Evolutionary conservation across 106 monocot genomes (phyloP).

Genomic region (Gastrodia elata): DNA sequence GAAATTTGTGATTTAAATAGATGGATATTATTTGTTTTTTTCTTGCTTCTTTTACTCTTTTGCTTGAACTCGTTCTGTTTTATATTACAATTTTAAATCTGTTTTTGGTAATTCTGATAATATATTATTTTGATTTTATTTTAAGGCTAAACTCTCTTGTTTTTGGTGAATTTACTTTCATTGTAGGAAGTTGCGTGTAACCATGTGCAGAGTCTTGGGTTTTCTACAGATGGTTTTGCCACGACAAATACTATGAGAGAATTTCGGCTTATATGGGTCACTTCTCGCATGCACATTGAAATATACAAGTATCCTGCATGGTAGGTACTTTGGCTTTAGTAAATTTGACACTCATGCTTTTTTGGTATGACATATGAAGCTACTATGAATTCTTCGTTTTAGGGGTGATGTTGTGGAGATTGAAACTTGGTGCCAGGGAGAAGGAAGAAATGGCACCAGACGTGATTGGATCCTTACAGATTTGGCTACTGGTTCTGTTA

Average conservation of each 20-base stretch:
- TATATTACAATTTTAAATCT: background rate
- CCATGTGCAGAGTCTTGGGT: constrained; percentile 97
- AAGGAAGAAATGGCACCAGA: constrained; percentile 85
- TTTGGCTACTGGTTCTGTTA: constrained; percentile 69
- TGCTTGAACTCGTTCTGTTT: background rate
- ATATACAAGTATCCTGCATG: constrained; percentile 96
- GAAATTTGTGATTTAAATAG: background rate
- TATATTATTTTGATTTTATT: background rate
- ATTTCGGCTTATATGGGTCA: constrained; percentile 91
- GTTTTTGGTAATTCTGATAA: background rate
- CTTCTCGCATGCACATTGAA: constrained; percentile 98
- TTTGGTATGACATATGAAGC: background rate
- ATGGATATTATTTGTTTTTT: background rate
- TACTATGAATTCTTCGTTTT: constrained; percentile 3
- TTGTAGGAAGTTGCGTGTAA: constrained; percentile 95
- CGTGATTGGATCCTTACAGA: constrained; percentile 97
- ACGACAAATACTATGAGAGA: constrained; percentile 93
- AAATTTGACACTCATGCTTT: background rate
- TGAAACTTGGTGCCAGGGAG: constrained; percentile 99
- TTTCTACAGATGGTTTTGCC: constrained; percentile 98
- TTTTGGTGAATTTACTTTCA: background rate
- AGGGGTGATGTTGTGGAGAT: constrained; percentile 99
- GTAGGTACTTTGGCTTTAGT: constrained; percentile 16
- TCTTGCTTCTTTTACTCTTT: background rate
- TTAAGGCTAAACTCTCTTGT: background rate